These are phyloP conservation scores for Colletotrichum tropicale DNA, from an alignment of 2,329 filamentous ascomycete species.

Conservation along the genomic window DNA sequence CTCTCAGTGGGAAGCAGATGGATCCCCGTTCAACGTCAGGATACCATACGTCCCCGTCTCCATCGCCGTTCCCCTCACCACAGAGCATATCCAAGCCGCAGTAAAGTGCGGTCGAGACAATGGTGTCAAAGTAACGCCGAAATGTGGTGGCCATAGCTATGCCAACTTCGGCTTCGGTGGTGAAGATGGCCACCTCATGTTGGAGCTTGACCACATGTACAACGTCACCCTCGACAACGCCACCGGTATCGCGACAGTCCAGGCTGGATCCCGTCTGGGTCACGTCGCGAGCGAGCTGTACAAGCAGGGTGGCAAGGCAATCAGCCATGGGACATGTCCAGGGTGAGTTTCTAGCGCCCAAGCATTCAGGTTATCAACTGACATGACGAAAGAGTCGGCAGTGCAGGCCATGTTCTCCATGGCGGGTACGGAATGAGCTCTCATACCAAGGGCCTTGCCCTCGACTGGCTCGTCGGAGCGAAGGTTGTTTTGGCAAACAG, in stretches of 20 bases:
- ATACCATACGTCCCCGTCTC: constrained; percentile 33
- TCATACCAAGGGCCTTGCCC: constrained; percentile 27
- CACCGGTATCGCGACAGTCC: constrained; percentile 38
- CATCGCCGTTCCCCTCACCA: constrained; percentile 33
- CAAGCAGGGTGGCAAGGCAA: constrained; percentile 34
- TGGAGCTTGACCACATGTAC: constrained; percentile 45
- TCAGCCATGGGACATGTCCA: constrained; percentile 49
- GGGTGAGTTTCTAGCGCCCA: constrained; percentile 4
- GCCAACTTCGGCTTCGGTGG: constrained; percentile 52
- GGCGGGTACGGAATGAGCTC: constrained; percentile 36
- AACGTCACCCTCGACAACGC: constrained; percentile 31
- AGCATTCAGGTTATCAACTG: not conserved
- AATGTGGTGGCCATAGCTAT: constrained; percentile 59
- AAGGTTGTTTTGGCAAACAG: constrained; percentile 40
- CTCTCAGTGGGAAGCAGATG: constrained; percentile 36
- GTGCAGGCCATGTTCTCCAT: constrained; percentile 50
- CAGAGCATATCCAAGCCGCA: constrained; percentile 45
- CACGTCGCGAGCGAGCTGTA: constrained; percentile 42
- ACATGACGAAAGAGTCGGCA: constrained; percentile 38
- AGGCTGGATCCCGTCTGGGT: constrained; percentile 46
- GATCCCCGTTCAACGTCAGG: constrained; percentile 36
- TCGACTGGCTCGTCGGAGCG: constrained; percentile 38
- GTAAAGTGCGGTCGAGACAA: constrained; percentile 47
- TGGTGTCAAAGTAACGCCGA: constrained; percentile 52
- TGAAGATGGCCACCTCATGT: constrained; percentile 42